Evolutionary conservation across 1,284 basidiomycete species (phyloP).

Genomic region (Stereum hirsutum): DNA sequence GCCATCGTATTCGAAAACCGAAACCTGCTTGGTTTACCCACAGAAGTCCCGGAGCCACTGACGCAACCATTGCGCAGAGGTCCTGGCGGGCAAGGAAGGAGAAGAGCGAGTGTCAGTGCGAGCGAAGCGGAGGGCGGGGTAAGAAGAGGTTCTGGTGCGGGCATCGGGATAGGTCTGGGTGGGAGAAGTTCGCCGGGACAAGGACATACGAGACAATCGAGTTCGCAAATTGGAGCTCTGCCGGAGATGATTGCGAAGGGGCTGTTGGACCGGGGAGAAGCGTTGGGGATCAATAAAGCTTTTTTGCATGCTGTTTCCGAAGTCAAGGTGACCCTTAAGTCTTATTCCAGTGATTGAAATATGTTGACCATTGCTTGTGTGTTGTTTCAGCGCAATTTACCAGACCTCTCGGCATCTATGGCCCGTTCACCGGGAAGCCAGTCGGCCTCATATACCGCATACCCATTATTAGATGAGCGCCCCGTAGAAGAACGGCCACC

Average conservation of each 20-base stretch:
- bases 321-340: conserved; percentile 40
- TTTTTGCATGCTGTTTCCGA: conserved; percentile 71
- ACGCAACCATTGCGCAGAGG: conserved; percentile 29
- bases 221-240: conserved; percentile 34
- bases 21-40: conserved; percentile 62
- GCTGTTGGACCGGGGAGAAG: conserved; percentile 67
- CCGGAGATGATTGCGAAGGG: conserved; percentile 67
- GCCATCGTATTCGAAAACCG: conserved; percentile 75
- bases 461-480: conserved; percentile 58
- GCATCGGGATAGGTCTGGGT: too few species aligned
- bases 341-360: neutral
- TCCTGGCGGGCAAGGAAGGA: conserved; percentile 13
- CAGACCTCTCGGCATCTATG: conserved; percentile 68
- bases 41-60: conserved; percentile 50
- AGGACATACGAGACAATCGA: conserved; percentile 19
- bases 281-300: conserved; percentile 71
- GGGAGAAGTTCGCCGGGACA: too few species aligned
- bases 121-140: conserved; percentile 7
- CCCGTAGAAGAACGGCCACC: conserved; percentile 44
- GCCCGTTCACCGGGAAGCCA: conserved; percentile 39
- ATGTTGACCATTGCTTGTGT: neutral
- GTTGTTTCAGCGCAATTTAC: conserved; percentile 55
- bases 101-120: conserved; percentile 10
- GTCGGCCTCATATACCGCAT: conserved; percentile 33
- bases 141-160: too few species aligned